Percentiles rank a stretch among this genome's conserved stretches.
phyloP scores from a whole-genome alignment of 2,329 filamentous ascomycete species.

The Colletotrichum sp. region DNA sequence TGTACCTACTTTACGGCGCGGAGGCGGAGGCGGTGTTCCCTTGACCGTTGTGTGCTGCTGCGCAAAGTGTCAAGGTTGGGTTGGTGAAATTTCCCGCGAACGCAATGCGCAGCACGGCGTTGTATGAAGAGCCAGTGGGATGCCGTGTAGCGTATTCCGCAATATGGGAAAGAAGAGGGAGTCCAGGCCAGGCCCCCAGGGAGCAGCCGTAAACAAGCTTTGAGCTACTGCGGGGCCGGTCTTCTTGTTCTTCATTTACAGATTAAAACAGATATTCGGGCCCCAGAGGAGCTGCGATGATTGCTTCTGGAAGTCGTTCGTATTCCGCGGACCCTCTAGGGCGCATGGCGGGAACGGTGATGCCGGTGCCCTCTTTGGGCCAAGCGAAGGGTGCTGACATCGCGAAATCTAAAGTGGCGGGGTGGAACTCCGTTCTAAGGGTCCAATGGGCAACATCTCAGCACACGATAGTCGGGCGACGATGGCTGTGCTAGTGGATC shows the following conservation, averaged over 20 bases:
- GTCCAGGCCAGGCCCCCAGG: background rate
- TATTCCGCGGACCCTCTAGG: background rate
- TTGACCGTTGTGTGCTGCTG: background rate
- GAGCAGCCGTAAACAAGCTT: conserved; percentile 13
- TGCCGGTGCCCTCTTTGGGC: background rate
- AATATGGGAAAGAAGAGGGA: background rate
- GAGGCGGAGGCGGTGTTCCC: background rate
- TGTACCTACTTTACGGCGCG: background rate
- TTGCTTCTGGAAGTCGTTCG: background rate
- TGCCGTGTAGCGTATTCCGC: background rate
- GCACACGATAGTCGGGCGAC: background rate
- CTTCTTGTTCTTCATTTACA: background rate
- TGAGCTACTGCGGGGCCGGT: background rate
- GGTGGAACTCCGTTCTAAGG: background rate
- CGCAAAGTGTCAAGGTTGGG: background rate
- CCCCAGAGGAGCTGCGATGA: background rate
- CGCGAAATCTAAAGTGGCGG: background rate
- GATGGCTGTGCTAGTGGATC: background rate
- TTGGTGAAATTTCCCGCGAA: background rate
- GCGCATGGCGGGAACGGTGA: background rate
- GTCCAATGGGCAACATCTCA: background rate
- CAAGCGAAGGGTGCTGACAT: background rate
- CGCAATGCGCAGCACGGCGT: background rate
- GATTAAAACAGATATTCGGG: background rate
- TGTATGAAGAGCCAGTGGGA: background rate